Percentiles rank a stretch among this genome's conserved stretches.
Evolutionary conservation across 441 rosid genomes (phyloP).

Genomic region (Gossypium gossypioides): DNA sequence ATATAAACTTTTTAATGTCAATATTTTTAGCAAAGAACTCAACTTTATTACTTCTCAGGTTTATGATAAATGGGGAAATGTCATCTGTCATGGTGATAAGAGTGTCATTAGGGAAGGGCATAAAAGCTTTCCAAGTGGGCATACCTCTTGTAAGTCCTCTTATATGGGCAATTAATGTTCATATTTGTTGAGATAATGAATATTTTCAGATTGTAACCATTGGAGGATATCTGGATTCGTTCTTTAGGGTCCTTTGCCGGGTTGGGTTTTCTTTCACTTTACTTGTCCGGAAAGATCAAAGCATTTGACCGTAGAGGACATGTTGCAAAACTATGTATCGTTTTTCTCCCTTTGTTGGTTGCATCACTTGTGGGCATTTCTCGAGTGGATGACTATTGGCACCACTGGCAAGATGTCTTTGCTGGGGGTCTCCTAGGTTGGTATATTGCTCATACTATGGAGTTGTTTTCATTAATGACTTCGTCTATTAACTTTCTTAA

Average conservation of each 20-base stretch:
- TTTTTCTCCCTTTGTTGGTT: constrained; percentile 54
- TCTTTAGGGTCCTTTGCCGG: constrained; percentile 78
- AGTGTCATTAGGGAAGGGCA: constrained; percentile 65
- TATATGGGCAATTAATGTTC: not conserved
- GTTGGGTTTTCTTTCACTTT: constrained; percentile 60
- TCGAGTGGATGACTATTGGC: constrained; percentile 95
- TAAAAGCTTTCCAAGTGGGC: constrained; percentile 93
- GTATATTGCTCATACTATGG: not conserved
- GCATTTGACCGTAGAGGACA: constrained; percentile 76
- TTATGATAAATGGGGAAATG: constrained; percentile 58
- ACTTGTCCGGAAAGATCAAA: constrained; percentile 68
- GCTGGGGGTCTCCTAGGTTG: constrained; percentile 77
- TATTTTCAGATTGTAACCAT: not conserved
- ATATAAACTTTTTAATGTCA: constrained; percentile 8
- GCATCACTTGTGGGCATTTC: constrained; percentile 77
- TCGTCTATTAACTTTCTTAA: not conserved
- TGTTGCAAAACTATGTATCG: constrained; percentile 65
- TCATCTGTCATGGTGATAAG: constrained; percentile 57
- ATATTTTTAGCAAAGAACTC: not conserved
- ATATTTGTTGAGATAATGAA: not conserved
- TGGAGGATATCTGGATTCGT: not conserved
- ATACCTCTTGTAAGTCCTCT: constrained; percentile 56
- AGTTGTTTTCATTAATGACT: constrained; percentile 10
- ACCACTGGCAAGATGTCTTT: constrained; percentile 94
- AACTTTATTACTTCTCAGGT: constrained; percentile 27